Evolutionary conservation across 805 yeast genomes (phyloP).

Genomic region (Wickerhamiella azyma): DNA sequence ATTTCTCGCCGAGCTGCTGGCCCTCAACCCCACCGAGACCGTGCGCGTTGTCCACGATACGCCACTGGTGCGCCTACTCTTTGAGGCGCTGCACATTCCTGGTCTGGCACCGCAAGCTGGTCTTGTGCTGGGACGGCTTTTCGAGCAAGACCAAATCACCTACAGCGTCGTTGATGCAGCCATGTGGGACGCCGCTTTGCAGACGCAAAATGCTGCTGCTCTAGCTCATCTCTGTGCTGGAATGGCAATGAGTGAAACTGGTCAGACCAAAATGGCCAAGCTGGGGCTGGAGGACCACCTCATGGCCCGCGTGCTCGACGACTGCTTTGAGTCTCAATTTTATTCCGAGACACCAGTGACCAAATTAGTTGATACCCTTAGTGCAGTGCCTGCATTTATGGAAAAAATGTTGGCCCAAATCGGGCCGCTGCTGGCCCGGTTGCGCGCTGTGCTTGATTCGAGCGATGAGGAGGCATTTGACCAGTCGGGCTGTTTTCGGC

Average conservation of each 20-base stretch:
- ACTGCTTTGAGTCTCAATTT: neutral
- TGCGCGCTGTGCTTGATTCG: neutral
- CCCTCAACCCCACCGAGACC: neutral
- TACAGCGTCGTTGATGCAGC: neutral
- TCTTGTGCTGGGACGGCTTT: neutral
- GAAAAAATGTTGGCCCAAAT: neutral
- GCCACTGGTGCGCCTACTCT: neutral
- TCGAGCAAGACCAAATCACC: neutral
- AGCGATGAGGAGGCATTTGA: neutral
- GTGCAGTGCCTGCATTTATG: neutral
- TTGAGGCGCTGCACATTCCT: neutral
- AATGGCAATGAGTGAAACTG: neutral
- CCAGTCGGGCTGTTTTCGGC: neutral
- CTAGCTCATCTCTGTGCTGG: neutral
- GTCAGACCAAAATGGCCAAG: neutral
- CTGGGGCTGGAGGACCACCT: neutral
- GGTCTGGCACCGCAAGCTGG: neutral
- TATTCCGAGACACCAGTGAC: neutral
- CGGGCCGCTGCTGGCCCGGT: neutral
- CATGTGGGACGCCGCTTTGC: neutral
- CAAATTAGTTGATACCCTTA: neutral
- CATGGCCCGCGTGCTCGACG: neutral
- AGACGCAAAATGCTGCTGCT: neutral
- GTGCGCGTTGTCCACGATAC: neutral
- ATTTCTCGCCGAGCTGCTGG: neutral